These are phyloP conservation scores for Solanum gandarillasii DNA, from an alignment of 257 asterid genomes.

Conservation along the genomic window DNA sequence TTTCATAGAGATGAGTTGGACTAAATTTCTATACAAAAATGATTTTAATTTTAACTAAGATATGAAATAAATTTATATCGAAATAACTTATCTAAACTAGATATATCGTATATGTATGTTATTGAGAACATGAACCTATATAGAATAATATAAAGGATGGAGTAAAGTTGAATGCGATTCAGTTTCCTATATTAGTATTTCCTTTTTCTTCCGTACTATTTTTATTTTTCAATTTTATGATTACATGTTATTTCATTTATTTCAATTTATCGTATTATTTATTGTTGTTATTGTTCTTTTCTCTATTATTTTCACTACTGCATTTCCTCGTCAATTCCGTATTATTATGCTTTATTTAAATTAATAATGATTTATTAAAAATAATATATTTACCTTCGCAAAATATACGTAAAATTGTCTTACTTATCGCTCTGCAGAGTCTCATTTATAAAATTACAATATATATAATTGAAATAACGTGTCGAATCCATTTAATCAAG, in stretches of 20 bases:
- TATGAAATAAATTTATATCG: not conserved
- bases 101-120: not conserved
- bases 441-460: not conserved
- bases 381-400: no score
- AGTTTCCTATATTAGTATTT: not conserved
- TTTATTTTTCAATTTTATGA: not conserved
- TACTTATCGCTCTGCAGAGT: not conserved
- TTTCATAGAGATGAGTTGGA: not conserved
- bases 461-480: no score
- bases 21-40: not conserved
- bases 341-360: no score
- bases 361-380: no score
- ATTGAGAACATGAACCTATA: not conserved
- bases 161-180: not conserved
- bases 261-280: not conserved
- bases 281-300: no score
- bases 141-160: not conserved
- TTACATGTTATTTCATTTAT: not conserved
- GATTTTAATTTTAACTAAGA: not conserved
- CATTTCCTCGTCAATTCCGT: no score
- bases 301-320: no score
- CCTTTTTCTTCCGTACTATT: not conserved
- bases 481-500: not conserved
- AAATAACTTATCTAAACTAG: not conserved
- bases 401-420: no score